A percentile compares a stretch with the other conserved stretches of the same genome.
Conservation (phyloP, 805 yeast genomes). For the Schwanniomyces vanrijiae region DNA sequence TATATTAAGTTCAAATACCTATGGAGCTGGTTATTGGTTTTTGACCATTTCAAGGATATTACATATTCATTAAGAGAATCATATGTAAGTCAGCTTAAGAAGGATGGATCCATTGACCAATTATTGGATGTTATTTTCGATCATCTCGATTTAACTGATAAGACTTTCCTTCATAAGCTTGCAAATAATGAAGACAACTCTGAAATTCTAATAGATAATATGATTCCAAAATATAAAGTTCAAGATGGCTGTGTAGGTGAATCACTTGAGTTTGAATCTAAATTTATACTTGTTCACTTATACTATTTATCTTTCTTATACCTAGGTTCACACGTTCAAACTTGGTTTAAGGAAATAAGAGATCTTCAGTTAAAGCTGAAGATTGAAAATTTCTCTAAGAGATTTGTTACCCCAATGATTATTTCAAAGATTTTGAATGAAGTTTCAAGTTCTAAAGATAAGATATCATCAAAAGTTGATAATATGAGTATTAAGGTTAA, state of each 20-base stretch:
- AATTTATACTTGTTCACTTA: constrained; percentile 47
- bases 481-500: constrained; percentile 63
- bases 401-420: constrained; percentile 62
- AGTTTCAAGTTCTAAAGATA: constrained; percentile 44
- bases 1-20: constrained; percentile 41
- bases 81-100: constrained; percentile 58
- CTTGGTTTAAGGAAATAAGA: constrained; percentile 71
- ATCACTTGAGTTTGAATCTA: constrained; percentile 25
- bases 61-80: constrained; percentile 62
- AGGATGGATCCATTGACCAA: constrained; percentile 40
- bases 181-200: constrained; percentile 4
- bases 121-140: constrained; percentile 57
- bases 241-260: constrained; percentile 20
- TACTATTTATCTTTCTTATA: constrained; percentile 49
- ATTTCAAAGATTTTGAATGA: constrained; percentile 56
- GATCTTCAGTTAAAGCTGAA: constrained; percentile 61
- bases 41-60: constrained; percentile 61
- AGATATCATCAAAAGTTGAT: constrained; percentile 33
- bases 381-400: constrained; percentile 63
- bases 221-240: constrained; percentile 21
- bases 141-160: constrained; percentile 44
- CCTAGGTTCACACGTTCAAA: constrained; percentile 57
- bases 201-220: constrained; percentile 9
- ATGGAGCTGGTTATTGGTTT: constrained; percentile 69
- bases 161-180: constrained; percentile 19